These are phyloP conservation scores for Skeletonema marinoi DNA, from an alignment of 108 stramenopile species.

Conservation along the genomic window DNA sequence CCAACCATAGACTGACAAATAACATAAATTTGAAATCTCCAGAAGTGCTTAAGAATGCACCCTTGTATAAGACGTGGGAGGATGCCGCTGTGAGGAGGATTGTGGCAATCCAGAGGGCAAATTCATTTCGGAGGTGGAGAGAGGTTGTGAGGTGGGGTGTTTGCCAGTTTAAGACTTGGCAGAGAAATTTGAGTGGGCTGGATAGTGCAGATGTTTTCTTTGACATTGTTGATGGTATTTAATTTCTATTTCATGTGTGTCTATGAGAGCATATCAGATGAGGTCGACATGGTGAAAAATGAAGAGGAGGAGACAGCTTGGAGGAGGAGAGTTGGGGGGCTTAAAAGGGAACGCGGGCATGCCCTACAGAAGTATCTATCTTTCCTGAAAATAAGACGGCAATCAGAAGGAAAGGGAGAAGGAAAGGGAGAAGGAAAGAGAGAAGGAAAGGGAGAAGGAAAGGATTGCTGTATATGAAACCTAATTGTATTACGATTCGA, in stretches of 20 bases:
- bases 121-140: conserved; percentile 39
- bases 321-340: too few species aligned
- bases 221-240: neutral
- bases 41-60: conserved; percentile 20
- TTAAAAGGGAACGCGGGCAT: too few species aligned
- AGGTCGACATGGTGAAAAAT: too few species aligned
- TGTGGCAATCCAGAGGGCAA: conserved; percentile 32
- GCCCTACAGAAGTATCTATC: too few species aligned
- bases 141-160: conserved; percentile 30
- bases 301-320: too few species aligned
- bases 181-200: neutral
- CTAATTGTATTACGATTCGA: too few species aligned
- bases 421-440: too few species aligned
- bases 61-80: conserved; percentile 27
- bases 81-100: conserved; percentile 27
- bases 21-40: conserved; percentile 37
- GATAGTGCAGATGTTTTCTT: neutral
- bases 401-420: too few species aligned
- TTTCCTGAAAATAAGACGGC: too few species aligned
- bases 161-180: conserved; percentile 19
- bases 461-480: too few species aligned
- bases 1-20: conserved; percentile 26
- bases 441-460: too few species aligned
- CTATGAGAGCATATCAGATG: too few species aligned
- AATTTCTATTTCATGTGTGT: neutral